Evolutionary conservation across 2,329 filamentous ascomycete genomes (phyloP).

Genomic region (Didymellaceae sp.): DNA sequence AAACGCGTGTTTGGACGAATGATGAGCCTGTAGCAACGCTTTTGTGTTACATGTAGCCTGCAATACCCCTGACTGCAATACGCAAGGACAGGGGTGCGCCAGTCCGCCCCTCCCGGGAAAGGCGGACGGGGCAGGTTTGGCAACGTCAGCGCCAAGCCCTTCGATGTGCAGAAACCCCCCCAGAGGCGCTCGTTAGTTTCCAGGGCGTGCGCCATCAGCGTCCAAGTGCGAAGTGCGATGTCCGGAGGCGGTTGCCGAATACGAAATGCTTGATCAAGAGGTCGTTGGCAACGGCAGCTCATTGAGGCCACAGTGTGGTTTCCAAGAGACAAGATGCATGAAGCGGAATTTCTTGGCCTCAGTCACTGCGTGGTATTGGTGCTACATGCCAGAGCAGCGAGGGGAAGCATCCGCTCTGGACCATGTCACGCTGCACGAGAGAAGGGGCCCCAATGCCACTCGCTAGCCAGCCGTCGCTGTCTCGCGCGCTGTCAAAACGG

Average conservation of each 20-base stretch:
- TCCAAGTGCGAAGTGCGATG: background rate
- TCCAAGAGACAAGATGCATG: background rate
- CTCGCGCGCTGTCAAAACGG: conserved; percentile 5
- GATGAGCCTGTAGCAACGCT: background rate
- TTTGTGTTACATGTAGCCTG: conserved; percentile 1
- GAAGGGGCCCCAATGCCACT: background rate
- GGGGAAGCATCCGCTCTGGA: conserved; percentile 1
- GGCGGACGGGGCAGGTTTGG: background rate
- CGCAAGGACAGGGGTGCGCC: conserved; percentile 4
- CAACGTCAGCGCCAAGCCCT: conserved; percentile 15
- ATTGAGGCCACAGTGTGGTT: background rate
- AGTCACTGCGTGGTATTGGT: conserved; percentile 16
- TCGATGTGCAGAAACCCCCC: background rate
- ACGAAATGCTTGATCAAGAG: conserved; percentile 1
- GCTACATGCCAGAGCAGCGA: conserved; percentile 17
- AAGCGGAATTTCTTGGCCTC: conserved; percentile 19
- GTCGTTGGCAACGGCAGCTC: background rate
- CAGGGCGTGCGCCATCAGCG: background rate
- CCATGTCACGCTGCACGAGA: background rate
- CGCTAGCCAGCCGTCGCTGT: conserved; percentile 1
- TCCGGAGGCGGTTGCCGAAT: conserved; percentile 4
- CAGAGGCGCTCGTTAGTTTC: conserved; percentile 3
- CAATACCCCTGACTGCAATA: conserved; percentile 10
- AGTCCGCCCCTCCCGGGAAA: background rate
- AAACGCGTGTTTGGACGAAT: conserved; percentile 12